These are phyloP conservation scores for Talaromyces albobiverticillius DNA, from an alignment of 2,329 filamentous ascomycete genomes.

Conservation along the genomic window DNA sequence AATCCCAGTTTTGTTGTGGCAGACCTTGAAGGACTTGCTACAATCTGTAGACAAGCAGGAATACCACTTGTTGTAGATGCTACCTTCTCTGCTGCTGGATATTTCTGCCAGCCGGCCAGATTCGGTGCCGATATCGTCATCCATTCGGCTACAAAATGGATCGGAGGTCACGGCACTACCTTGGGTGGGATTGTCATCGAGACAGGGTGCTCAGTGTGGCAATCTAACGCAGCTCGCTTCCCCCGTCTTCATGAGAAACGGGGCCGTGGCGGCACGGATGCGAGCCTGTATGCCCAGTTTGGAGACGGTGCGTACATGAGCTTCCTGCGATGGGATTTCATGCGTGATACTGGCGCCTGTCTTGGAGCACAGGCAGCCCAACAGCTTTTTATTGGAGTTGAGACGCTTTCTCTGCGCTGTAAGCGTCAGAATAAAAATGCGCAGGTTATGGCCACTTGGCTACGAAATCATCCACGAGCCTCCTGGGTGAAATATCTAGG, in stretches of 20 bases:
- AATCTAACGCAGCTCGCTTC: conserved; percentile 26
- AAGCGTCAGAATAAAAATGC: conserved; percentile 78
- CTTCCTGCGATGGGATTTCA: no score
- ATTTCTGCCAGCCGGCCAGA: conserved; percentile 66
- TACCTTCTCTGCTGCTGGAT: no score
- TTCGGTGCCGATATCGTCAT: conserved; percentile 86
- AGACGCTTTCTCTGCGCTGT: conserved; percentile 77
- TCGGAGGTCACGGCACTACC: conserved; percentile 84
- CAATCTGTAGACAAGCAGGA: conserved; percentile 65
- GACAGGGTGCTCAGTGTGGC: conserved; percentile 82
- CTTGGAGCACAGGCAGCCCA: conserved; percentile 84
- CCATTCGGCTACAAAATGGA: conserved; percentile 90
- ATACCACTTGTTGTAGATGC: conserved; percentile 54
- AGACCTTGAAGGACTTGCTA: conserved; percentile 76
- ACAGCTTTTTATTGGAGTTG: conserved; percentile 58
- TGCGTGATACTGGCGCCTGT: conserved; percentile 55
- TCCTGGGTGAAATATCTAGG: no score
- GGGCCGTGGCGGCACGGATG: no score
- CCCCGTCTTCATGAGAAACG: no score
- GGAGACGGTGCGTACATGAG: no score
- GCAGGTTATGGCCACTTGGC: no score
- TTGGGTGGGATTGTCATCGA: conserved; percentile 79
- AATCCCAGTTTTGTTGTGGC: conserved; percentile 87
- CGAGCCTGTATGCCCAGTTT: no score
- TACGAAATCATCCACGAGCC: no score